These are phyloP conservation scores for Sphaceloma murrayae DNA, from an alignment of 2,329 filamentous ascomycete species.

Conservation along the genomic window DNA sequence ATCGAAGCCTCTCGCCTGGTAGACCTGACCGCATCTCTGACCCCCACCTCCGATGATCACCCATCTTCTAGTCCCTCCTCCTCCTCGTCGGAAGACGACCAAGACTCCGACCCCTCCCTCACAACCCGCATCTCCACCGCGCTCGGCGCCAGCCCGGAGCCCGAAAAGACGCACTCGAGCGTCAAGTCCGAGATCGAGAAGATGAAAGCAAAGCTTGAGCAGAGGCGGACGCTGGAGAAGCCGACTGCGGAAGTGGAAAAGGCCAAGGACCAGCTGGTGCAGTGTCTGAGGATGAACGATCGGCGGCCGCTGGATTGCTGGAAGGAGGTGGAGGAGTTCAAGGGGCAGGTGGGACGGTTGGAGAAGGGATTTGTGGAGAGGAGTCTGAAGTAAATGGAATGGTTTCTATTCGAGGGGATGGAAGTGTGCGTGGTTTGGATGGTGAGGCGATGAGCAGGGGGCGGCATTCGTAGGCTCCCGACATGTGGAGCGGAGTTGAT, in stretches of 20 bases:
- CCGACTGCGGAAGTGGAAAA: conserved; percentile 62
- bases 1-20: conserved; percentile 60
- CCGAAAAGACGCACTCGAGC: conserved; percentile 41
- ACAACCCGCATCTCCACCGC: conserved; percentile 23
- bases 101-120: conserved; percentile 11
- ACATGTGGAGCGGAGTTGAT: no score
- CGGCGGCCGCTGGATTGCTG: conserved; percentile 86
- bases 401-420: no score
- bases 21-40: conserved; percentile 51
- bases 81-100: no score
- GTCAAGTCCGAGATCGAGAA: conserved; percentile 50
- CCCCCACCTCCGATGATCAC: conserved; percentile 24
- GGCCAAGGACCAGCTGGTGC: conserved; percentile 66
- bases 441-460: not conserved
- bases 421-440: not conserved
- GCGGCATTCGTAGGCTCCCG: no score
- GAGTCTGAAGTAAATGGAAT: conserved; percentile 51
- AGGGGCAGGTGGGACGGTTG: conserved; percentile 74
- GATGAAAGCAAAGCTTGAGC: conserved; percentile 41
- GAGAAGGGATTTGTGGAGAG: conserved; percentile 84
- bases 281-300: conserved; percentile 76
- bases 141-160: no score
- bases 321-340: conserved; percentile 85
- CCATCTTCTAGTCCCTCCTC: no score
- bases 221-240: conserved; percentile 49